These are phyloP conservation scores for Euphorbia neoarborescens DNA, from an alignment of 441 rosid species.

Conservation along the genomic window DNA sequence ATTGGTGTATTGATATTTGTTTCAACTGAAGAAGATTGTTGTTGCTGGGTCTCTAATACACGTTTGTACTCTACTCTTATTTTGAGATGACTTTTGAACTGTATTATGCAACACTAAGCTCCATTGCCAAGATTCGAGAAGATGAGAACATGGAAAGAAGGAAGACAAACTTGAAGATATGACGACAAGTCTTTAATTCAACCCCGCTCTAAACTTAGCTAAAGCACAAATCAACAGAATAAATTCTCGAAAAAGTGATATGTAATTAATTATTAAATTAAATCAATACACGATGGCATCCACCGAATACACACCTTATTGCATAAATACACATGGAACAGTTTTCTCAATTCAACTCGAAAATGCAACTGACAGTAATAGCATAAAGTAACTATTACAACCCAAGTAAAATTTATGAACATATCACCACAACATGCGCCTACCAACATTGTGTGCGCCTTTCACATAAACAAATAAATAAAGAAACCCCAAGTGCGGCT, in stretches of 20 bases:
- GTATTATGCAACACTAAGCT: too few relatives aligned
- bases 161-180: too few relatives aligned
- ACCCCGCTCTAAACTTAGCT: neutral
- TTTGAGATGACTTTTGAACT: too few relatives aligned
- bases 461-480: conserved; percentile 7
- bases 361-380: conserved; percentile 9
- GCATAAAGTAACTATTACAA: conserved; percentile 10
- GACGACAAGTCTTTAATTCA: too few relatives aligned
- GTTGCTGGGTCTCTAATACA: too few relatives aligned
- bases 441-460: conserved; percentile 15
- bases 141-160: too few relatives aligned
- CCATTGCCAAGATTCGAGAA: too few relatives aligned
- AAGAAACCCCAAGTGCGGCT: conserved; percentile 10
- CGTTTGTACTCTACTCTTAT: too few relatives aligned
- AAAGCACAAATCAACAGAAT: neutral
- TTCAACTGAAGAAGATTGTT: too few relatives aligned
- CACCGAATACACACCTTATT: conserved; percentile 24
- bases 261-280: neutral
- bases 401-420: conserved; percentile 13
- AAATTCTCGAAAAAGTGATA: neutral
- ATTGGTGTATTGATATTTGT: too few relatives aligned
- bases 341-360: conserved; percentile 13
- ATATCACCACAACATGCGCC: conserved; percentile 6
- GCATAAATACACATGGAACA: conserved; percentile 25
- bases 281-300: conserved; percentile 14